These are phyloP conservation scores for Pseudocercospora eumusae DNA, from an alignment of 2,329 filamentous ascomycete species.

Conservation along the genomic window DNA sequence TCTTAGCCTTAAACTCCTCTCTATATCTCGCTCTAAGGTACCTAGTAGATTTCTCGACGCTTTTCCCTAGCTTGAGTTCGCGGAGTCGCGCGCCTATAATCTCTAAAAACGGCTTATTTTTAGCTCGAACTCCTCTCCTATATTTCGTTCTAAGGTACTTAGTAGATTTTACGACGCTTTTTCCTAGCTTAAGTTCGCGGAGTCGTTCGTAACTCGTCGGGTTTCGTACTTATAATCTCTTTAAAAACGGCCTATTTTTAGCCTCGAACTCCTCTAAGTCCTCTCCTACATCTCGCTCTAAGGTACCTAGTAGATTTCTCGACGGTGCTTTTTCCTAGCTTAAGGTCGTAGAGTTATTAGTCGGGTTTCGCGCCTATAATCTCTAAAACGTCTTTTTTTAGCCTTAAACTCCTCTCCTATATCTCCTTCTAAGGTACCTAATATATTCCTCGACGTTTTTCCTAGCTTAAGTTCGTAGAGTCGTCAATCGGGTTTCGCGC, in stretches of 20 bases:
- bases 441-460: too few species aligned
- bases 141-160: neutral
- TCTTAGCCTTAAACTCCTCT: constrained; percentile 1
- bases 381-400: too few species aligned
- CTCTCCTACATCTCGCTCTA: neutral
- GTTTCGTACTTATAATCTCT: too few species aligned
- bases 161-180: neutral
- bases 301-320: neutral
- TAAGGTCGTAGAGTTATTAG: neutral
- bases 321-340: neutral
- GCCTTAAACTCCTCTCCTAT: too few species aligned
- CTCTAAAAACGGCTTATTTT: too few species aligned
- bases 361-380: too few species aligned
- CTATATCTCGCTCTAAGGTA: neutral
- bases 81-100: too few species aligned
- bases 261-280: neutral
- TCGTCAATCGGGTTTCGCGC: too few species aligned
- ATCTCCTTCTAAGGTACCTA: too few species aligned
- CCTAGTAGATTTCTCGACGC: neutral
- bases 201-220: too few species aligned
- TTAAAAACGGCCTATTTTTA: too few species aligned
- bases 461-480: too few species aligned
- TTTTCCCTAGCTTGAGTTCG: neutral
- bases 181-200: neutral
- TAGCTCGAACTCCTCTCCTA: neutral